Evolutionary conservation across 768 basidiomycete genomes (phyloP).

Genomic region (Boletus bicolor): DNA sequence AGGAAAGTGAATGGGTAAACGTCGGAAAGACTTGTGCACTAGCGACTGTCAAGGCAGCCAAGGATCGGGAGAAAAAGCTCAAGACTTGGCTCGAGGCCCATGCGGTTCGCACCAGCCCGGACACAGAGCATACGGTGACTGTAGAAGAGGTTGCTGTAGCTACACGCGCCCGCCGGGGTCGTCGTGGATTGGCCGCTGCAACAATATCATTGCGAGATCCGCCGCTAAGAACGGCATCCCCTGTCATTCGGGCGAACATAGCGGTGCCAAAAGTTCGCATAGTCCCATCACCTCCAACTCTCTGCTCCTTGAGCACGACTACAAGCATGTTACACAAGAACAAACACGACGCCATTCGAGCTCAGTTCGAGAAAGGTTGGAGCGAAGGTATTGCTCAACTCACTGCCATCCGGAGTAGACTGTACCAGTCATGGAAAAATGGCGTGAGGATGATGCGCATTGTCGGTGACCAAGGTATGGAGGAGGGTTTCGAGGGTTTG

Average conservation of each 20-base stretch:
- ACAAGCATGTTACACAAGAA: conserved; percentile 29
- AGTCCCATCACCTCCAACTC: conserved; percentile 49
- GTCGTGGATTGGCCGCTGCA: conserved; percentile 62
- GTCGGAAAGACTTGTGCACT: conserved; percentile 63
- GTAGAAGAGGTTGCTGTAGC: not conserved
- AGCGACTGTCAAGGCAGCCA: conserved; percentile 56
- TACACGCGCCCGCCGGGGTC: conserved; percentile 40
- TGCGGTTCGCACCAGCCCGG: conserved; percentile 2
- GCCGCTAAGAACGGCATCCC: conserved; percentile 16
- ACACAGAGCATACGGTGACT: not conserved
- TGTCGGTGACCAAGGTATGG: conserved; percentile 22
- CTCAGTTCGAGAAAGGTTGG: conserved; percentile 64
- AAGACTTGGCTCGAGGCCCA: conserved; percentile 46
- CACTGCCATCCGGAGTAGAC: conserved; percentile 43
- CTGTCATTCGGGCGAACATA: conserved; percentile 7
- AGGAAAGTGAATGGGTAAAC: conserved; percentile 54
- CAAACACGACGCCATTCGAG: conserved; percentile 39
- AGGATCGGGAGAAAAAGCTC: conserved; percentile 63
- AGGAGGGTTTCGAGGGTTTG: conserved; percentile 35
- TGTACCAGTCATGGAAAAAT: conserved; percentile 46
- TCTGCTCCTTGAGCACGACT: conserved; percentile 50
- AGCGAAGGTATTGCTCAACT: conserved; percentile 54
- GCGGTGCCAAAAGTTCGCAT: conserved; percentile 48
- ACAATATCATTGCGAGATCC: conserved; percentile 55
- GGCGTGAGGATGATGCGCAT: conserved; percentile 45